phyloP scores from a whole-genome alignment of 1,284 basidiomycete species.

The Apiotrichum brassicae region DNA sequence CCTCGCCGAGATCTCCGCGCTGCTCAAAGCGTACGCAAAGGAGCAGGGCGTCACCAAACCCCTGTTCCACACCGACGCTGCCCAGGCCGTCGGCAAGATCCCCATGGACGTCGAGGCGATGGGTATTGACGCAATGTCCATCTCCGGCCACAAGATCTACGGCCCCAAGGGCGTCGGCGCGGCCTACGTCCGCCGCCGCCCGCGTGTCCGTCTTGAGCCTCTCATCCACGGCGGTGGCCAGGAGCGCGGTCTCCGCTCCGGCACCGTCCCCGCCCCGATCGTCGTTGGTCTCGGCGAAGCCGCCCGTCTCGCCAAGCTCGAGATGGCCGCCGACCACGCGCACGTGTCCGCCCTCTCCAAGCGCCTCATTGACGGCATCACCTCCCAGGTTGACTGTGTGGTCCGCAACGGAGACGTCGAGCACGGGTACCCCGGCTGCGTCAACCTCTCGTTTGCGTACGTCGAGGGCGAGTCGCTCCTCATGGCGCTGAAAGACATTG shows the following conservation, averaged over 20 bases:
- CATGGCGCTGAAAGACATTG: conserved; percentile 98
- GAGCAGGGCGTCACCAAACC: conserved; percentile 70
- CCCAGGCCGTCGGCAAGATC: conserved; percentile 91
- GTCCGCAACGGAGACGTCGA: conserved; percentile 82
- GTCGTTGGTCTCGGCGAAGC: conserved; percentile 94
- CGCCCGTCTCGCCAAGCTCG: conserved; percentile 79
- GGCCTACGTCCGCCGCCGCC: conserved; percentile 85
- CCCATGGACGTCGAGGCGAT: conserved; percentile 88
- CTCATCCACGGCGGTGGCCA: conserved; percentile 95
- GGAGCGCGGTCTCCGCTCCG: conserved; percentile 89
- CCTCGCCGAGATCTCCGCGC: conserved; percentile 85
- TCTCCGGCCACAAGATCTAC: conserved; percentile 97
- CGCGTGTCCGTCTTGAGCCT: conserved; percentile 89
- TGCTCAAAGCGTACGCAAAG: conserved; percentile 53
- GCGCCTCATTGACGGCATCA: conserved; percentile 75
- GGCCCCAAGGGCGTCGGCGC: conserved; percentile 97
- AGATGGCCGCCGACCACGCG: conserved; percentile 86
- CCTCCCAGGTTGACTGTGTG: conserved; percentile 76
- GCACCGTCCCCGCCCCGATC: conserved; percentile 84
- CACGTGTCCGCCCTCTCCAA: conserved; percentile 72
- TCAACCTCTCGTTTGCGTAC: conserved; percentile 94
- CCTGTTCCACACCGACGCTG: conserved; percentile 96
- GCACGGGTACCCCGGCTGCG: conserved; percentile 82
- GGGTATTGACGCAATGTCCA: conserved; percentile 92
- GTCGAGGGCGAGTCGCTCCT: conserved; percentile 95